Evolutionary conservation across 1,284 basidiomycete genomes (phyloP).

Genomic region (Quambalaria eucalypti): DNA sequence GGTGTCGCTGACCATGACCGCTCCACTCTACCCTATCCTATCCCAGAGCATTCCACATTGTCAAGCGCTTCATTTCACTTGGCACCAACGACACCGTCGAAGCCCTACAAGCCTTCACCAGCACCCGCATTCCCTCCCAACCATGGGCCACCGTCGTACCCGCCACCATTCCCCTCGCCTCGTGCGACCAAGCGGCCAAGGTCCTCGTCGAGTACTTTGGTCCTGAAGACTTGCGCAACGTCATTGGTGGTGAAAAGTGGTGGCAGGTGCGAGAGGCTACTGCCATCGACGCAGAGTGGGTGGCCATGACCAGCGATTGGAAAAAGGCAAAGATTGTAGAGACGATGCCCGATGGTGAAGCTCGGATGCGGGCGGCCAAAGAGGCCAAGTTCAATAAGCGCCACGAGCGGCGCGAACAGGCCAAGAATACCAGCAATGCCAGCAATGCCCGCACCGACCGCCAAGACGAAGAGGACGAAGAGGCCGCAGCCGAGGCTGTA

Average conservation of each 20-base stretch:
- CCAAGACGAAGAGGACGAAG: slow-evolving; percentile 6
- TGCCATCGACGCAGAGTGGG: slow-evolving; percentile 82
- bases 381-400: slow-evolving; percentile 4
- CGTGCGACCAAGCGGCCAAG: slow-evolving; percentile 68
- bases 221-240: slow-evolving; percentile 63
- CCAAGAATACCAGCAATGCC: slow-evolving; percentile 9
- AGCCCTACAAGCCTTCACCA: slow-evolving; percentile 52
- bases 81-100: slow-evolving; percentile 44
- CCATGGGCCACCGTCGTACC: neutral
- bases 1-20: neutral
- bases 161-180: slow-evolving; percentile 49
- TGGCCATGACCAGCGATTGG: slow-evolving; percentile 55
- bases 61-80: slow-evolving; percentile 26
- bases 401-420: slow-evolving; percentile 10
- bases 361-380: slow-evolving; percentile 12
- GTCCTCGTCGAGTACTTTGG: slow-evolving; percentile 73
- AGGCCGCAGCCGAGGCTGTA: slow-evolving; percentile 3
- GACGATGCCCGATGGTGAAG: slow-evolving; percentile 4
- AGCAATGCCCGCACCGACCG: slow-evolving; percentile 3
- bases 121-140: slow-evolving; percentile 57
- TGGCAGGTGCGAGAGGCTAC: slow-evolving; percentile 60
- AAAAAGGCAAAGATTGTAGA: slow-evolving; percentile 39
- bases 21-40: neutral
- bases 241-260: slow-evolving; percentile 87
- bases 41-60: slow-evolving; percentile 14